A percentile compares a stretch with the other conserved stretches of the same genome.
Conservation (phyloP, 2,329 filamentous ascomycete species). For the Sporothrix humicola region DNA sequence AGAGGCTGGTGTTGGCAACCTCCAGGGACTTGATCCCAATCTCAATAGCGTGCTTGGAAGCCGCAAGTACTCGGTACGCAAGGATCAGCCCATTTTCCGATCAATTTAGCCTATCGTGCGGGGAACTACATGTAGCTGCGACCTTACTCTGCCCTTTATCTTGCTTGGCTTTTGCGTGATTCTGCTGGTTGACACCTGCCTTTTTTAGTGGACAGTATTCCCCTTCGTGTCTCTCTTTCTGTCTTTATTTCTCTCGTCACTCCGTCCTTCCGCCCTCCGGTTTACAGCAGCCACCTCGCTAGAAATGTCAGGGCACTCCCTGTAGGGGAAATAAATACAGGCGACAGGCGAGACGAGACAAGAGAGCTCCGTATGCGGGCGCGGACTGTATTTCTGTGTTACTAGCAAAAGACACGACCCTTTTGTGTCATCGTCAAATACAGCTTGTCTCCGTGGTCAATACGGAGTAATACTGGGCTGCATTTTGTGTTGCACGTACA, state of each 20-base stretch:
- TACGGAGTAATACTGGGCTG: background rate
- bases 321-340: background rate
- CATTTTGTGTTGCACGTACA: background rate
- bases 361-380: background rate
- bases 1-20: background rate
- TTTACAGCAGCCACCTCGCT: background rate
- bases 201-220: background rate
- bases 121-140: background rate
- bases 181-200: constrained; percentile 3
- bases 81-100: background rate
- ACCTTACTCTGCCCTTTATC: background rate
- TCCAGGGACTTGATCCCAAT: background rate
- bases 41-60: background rate
- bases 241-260: background rate
- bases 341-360: background rate
- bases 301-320: background rate
- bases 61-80: background rate
- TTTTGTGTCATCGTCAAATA: background rate
- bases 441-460: background rate
- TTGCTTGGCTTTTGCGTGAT: background rate
- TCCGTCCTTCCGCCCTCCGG: background rate
- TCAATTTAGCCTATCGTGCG: background rate
- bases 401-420: background rate
- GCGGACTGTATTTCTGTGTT: background rate
- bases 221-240: background rate